Evolutionary conservation across 2,329 filamentous ascomycete species (phyloP), one percentile per base, ranked within the genome.

Genomic region (Pseudopyricularia javanii): DNA sequence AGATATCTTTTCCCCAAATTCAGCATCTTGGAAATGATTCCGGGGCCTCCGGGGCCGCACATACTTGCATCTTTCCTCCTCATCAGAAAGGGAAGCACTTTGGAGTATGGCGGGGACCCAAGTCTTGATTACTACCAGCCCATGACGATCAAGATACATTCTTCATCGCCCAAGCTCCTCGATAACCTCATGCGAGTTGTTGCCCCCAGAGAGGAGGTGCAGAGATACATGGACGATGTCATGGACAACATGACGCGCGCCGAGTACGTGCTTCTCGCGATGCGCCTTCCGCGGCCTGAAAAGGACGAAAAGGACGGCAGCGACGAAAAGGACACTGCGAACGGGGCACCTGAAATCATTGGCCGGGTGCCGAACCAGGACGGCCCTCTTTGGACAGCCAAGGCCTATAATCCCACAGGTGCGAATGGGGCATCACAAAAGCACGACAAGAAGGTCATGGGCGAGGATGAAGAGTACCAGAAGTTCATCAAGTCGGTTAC

Each of bases 1-100:
- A 79, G 86, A 26, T 91, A 87, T 63, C 69, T 88, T 49, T 91
- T 93, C 57, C 88, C 88, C 2, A 86, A 83, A 58, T 85, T 86
- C 62, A 86, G 83, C 65, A 84, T 91, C 33, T 65, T 91, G 50
- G 86, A 93, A 63, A 83, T 80, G 61, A 70, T 83, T 2, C 62
- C 70, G 9, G 66, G 71, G 2, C 61, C 71, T 3, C 66, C 71
- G 4, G 78, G 78, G 2, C 24, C 17, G 20, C 78, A 80, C 50
- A 76, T 87, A 2, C 76, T 89, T 45, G 83, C 83, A 3, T 91
- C 86, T 1, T 93, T 91, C 62, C 71, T 93, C 11, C 81, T 91
- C 55, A 85, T 88, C 6, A 82, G 85, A 49, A 85, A 84, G 64
- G 86, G 83, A 30, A 83, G 81, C 59, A 73, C 71, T n/a, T 78